Evolutionary conservation across 1,284 basidiomycete species (phyloP).

Genomic region (Hortiboletus rubellus): DNA sequence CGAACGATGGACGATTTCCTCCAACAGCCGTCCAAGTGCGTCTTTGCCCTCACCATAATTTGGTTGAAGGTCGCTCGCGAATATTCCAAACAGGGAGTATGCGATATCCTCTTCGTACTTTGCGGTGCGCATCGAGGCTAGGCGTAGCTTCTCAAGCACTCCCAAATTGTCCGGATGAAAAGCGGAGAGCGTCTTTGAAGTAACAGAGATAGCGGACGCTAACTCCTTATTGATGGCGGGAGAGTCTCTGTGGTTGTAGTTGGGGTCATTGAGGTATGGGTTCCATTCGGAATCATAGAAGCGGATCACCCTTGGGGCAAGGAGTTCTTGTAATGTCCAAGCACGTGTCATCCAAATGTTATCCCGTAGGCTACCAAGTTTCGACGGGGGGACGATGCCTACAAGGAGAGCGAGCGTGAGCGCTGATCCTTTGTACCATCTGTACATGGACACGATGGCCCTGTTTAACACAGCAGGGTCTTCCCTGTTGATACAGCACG

Average conservation of each 20-base stretch:
- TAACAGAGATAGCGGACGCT: background rate
- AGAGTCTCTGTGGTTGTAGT: constrained; percentile 10
- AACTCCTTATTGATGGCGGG: constrained; percentile 2
- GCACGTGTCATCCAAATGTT: constrained; percentile 10
- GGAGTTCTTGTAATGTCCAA: constrained; percentile 19
- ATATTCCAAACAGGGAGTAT: constrained; percentile 17
- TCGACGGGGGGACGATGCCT: background rate
- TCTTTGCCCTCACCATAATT: constrained; percentile 4
- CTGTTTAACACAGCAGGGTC: background rate
- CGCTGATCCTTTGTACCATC: constrained; percentile 14
- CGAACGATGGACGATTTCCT: constrained; percentile 11
- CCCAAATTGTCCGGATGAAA: constrained; percentile 3
- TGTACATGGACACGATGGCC: constrained; percentile 15
- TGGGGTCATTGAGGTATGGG: constrained; percentile 5
- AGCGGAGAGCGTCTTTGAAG: background rate
- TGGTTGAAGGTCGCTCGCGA: constrained; percentile 7
- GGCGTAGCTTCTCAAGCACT: constrained; percentile 14
- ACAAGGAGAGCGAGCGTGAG: constrained; percentile 12
- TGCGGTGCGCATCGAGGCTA: constrained; percentile 11
- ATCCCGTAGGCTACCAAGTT: background rate
- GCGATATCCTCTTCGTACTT: constrained; percentile 9
- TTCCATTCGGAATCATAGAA: constrained; percentile 18
- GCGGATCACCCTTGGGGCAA: constrained; percentile 7
- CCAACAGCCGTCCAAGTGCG: constrained; percentile 12
- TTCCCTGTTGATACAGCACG: constrained; percentile 10